A percentile compares a stretch with the other conserved stretches of the same genome.
Evolutionary conservation across 1,284 basidiomycete genomes (phyloP).

Genomic region (Pulveroboletus sp.): DNA sequence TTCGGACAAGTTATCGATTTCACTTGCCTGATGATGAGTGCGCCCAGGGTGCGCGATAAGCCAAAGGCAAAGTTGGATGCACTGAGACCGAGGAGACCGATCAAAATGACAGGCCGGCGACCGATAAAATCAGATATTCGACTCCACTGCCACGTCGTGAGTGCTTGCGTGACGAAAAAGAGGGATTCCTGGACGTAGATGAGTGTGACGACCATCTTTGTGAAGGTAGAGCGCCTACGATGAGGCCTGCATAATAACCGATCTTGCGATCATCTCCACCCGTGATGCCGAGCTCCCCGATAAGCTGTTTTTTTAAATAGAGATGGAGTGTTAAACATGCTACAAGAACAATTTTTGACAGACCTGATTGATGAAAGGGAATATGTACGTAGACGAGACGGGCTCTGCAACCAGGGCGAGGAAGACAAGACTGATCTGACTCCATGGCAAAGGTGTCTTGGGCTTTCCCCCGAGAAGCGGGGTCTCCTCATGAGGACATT

Average conservation of each 20-base stretch:
- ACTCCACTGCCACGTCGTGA: constrained; percentile 74
- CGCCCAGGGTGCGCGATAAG: constrained; percentile 64
- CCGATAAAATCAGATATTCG: constrained; percentile 70
- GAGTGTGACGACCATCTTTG: neutral
- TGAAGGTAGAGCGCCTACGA: constrained; percentile 42
- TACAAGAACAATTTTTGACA: neutral
- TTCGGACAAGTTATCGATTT: no score
- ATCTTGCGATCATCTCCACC: constrained; percentile 54
- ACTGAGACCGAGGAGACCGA: constrained; percentile 64
- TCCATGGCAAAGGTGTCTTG: constrained; percentile 27
- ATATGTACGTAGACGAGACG: constrained; percentile 25
- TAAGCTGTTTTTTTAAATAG: constrained; percentile 26
- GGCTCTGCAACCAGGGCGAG: constrained; percentile 28
- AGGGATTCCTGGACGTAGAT: constrained; percentile 58
- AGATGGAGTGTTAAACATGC: neutral
- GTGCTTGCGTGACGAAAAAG: constrained; percentile 69
- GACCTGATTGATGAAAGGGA: constrained; percentile 35
- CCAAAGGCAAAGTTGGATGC: constrained; percentile 74
- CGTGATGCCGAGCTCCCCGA: constrained; percentile 38
- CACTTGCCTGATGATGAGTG: constrained; percentile 65
- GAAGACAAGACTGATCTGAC: constrained; percentile 24
- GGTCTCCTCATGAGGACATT: constrained; percentile 17
- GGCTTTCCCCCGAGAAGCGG: constrained; percentile 20
- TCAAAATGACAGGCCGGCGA: constrained; percentile 69
- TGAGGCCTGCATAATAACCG: constrained; percentile 67